Conservation (phyloP, 2,329 filamentous ascomycete genomes). For the Pseudocercospora fuligena region DNA sequence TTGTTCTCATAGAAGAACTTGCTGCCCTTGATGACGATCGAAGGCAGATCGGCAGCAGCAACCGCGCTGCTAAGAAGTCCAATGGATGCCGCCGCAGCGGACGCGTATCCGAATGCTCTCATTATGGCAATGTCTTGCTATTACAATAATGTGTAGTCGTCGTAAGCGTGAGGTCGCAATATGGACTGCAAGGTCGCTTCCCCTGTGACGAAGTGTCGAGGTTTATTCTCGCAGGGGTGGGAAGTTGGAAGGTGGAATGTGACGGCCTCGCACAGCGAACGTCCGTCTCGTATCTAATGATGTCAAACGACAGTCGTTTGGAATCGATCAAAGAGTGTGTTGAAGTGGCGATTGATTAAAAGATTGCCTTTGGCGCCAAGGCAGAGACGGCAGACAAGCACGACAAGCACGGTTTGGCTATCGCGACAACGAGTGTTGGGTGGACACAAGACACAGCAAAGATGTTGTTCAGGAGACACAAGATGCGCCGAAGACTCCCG, state of each 20-base stretch:
- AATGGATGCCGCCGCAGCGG: slow-evolving; percentile 56
- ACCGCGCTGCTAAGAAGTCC: slow-evolving; percentile 45
- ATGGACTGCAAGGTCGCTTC: background rate
- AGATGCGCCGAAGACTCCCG: slow-evolving; percentile 12
- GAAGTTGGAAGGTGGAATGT: slow-evolving; percentile 20
- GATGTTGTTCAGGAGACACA: slow-evolving; percentile 30
- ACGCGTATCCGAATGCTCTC: slow-evolving; percentile 57
- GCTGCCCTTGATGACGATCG: slow-evolving; percentile 75
- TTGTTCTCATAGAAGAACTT: slow-evolving; percentile 91
- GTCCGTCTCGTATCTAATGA: background rate
- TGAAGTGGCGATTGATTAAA: slow-evolving; percentile 14
- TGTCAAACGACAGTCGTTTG: slow-evolving; percentile 8
- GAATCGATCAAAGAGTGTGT: slow-evolving; percentile 17
- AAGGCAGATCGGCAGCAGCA: slow-evolving; percentile 60
- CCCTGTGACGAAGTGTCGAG: background rate
- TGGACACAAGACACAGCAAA: slow-evolving; percentile 16
- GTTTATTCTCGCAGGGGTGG: background rate
- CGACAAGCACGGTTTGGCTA: slow-evolving; percentile 24
- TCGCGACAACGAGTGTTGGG: slow-evolving; percentile 18
- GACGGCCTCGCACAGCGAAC: slow-evolving; percentile 21
- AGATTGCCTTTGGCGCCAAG: slow-evolving; percentile 24
- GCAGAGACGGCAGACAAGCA: slow-evolving; percentile 26
- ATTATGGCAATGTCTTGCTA: slow-evolving; percentile 44
- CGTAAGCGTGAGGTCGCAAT: slow-evolving; percentile 7
- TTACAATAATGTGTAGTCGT: slow-evolving; percentile 10